A percentile compares a stretch with the other conserved stretches of the same genome.
These are phyloP conservation scores for Mallotus japonicus DNA, from an alignment of 441 rosid genomes.

Conservation along the genomic window DNA sequence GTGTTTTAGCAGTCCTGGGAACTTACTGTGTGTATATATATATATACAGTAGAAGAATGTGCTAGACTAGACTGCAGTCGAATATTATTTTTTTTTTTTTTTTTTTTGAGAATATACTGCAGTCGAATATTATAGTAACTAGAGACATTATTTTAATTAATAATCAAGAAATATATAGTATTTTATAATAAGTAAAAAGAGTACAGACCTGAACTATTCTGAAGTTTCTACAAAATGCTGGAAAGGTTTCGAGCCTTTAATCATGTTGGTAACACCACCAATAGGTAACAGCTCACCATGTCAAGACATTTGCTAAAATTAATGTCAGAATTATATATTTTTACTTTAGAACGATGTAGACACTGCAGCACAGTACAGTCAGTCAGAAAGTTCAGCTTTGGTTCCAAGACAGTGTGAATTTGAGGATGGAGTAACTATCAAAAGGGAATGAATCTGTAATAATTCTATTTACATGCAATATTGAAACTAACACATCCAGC, in stretches of 20 bases:
- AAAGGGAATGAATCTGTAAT: too few species aligned
- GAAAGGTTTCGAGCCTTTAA: constrained; percentile 3
- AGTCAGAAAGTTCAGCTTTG: constrained; percentile 6
- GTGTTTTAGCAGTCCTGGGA: not conserved
- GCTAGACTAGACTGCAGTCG: not conserved
- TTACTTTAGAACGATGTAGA: constrained; percentile 12
- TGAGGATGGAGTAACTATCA: not conserved
- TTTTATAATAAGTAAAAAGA: not conserved
- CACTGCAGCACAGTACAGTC: not conserved
- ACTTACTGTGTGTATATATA: too few species aligned
- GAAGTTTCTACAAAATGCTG: constrained; percentile 9
- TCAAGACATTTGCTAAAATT: not conserved
- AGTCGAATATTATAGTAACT: not conserved
- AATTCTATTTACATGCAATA: not conserved
- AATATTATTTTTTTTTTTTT: too few species aligned
- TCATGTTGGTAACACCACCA: constrained; percentile 12
- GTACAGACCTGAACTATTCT: not conserved
- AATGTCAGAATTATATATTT: constrained; percentile 6
- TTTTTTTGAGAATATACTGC: too few species aligned
- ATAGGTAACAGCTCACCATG: constrained; percentile 11
- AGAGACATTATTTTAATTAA: constrained; percentile 3
- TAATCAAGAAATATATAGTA: constrained; percentile 11
- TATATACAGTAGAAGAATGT: not conserved
- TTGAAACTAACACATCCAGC: not conserved
- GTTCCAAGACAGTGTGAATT: not conserved